Percentiles rank a stretch among this genome's conserved stretches.
Evolutionary conservation across 2,329 filamentous ascomycete genomes (phyloP).

Genomic region (Hypoxylon sp.): DNA sequence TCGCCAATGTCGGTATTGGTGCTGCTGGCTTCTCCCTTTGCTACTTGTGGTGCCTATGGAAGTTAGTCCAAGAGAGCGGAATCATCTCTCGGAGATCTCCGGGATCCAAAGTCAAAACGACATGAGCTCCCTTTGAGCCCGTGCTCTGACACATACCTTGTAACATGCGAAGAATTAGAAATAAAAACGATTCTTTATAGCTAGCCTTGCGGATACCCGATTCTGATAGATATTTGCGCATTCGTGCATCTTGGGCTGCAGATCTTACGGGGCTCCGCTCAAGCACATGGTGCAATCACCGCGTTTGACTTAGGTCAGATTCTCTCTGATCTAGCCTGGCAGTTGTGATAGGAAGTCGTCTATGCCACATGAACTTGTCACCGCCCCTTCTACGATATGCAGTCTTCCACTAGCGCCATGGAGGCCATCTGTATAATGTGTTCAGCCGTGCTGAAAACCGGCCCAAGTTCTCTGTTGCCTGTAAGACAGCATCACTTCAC

Average conservation of each 20-base stretch:
- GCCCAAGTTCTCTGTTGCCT: background rate
- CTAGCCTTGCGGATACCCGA: conserved; percentile 33
- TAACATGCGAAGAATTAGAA: conserved; percentile 27
- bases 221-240: background rate
- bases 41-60: conserved; percentile 92
- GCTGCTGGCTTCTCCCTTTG: conserved; percentile 87
- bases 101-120: conserved; percentile 50
- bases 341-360: background rate
- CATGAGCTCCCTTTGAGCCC: conserved; percentile 33
- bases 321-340: background rate
- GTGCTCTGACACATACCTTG: conserved; percentile 14
- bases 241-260: background rate
- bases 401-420: background rate
- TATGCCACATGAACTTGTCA: background rate
- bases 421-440: background rate
- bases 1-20: conserved; percentile 89
- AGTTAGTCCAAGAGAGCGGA: conserved; percentile 72
- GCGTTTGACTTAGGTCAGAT: background rate
- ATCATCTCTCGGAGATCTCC: conserved; percentile 56
- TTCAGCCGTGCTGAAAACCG: conserved; percentile 3
- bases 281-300: background rate
- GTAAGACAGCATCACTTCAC: background rate
- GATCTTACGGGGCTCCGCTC: background rate
- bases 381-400: background rate
- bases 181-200: conserved; percentile 20